Conservation (phyloP, 78 protist species). For the Paulinella micropora region DNA sequence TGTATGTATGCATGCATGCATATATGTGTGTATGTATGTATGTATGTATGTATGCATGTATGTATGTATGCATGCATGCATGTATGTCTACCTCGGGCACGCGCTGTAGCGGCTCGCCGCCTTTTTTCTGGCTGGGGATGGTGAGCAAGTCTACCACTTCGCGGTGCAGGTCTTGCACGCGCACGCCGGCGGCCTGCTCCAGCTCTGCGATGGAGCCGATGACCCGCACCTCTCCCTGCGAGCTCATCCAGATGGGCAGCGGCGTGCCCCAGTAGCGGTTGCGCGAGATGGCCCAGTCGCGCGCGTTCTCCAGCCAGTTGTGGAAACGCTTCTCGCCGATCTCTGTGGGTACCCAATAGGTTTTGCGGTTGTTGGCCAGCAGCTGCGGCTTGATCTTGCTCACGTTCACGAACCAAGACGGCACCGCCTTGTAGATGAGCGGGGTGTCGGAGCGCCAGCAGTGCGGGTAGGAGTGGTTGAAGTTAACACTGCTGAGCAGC, state of each 20-base stretch:
- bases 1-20: not conserved
- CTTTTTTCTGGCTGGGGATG: constrained; percentile 68
- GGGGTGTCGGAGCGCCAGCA: constrained; percentile 88
- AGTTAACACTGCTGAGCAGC: not conserved
- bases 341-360: not conserved
- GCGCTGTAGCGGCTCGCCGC: constrained; percentile 43
- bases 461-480: constrained; percentile 89
- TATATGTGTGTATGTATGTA: not conserved
- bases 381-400: constrained; percentile 55
- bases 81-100: not conserved
- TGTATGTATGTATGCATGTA: not conserved
- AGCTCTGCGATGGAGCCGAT: constrained; percentile 78
- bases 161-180: constrained; percentile 58
- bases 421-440: constrained; percentile 36
- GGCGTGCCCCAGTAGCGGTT: constrained; percentile 99
- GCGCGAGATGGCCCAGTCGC: constrained; percentile 78
- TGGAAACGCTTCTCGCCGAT: constrained; percentile 65
- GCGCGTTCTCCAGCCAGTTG: constrained; percentile 86
- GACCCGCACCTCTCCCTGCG: constrained; percentile 72
- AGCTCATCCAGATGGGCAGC: constrained; percentile 90
- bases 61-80: not conserved
- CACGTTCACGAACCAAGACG: constrained; percentile 64
- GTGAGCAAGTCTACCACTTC: constrained; percentile 73
- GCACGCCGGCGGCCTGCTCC: constrained; percentile 55
- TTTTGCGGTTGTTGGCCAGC: constrained; percentile 14